Percentiles rank a stretch among this genome's conserved stretches.
Evolutionary conservation across 345 rosid genomes (phyloP).

Genomic region (Diplotaxis tenuifolia): DNA sequence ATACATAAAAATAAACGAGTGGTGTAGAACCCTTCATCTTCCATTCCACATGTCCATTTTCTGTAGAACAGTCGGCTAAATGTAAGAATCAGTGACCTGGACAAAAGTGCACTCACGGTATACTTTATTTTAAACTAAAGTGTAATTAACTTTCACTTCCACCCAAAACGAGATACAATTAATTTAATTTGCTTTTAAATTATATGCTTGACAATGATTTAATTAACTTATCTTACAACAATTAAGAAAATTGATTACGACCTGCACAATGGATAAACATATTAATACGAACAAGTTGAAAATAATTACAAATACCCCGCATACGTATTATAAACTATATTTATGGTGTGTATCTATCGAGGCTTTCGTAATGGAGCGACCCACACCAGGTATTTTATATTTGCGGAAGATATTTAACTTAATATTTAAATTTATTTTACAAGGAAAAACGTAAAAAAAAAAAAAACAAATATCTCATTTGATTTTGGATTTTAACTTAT

Average conservation of each 20-base stretch:
- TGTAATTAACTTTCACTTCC: slow-evolving; percentile 12
- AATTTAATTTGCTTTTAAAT: neutral
- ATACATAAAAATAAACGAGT: neutral
- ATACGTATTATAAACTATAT: neutral
- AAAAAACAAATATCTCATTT: neutral
- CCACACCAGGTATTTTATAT: neutral
- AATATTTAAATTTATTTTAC: neutral
- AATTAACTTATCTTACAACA: slow-evolving; percentile 7
- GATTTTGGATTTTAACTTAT: neutral
- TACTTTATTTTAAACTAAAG: neutral
- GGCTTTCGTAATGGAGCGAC: slow-evolving; percentile 3
- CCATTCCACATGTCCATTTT: slow-evolving; percentile 18
- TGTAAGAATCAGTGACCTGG: slow-evolving; percentile 24
- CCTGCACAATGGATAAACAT: neutral
- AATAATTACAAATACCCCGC: neutral
- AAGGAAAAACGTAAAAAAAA: neutral
- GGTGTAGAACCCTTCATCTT: neutral
- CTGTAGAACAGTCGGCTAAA: slow-evolving; percentile 26
- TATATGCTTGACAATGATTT: neutral
- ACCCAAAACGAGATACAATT: neutral
- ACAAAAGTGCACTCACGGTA: slow-evolving; percentile 30
- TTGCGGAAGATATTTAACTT: slow-evolving; percentile 3
- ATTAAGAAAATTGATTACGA: slow-evolving; percentile 4
- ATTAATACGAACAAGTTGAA: neutral
- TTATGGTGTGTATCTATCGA: slow-evolving; percentile 1